phyloP scores from a whole-genome alignment of 306 rosid species.

The Prunus mongolica region DNA sequence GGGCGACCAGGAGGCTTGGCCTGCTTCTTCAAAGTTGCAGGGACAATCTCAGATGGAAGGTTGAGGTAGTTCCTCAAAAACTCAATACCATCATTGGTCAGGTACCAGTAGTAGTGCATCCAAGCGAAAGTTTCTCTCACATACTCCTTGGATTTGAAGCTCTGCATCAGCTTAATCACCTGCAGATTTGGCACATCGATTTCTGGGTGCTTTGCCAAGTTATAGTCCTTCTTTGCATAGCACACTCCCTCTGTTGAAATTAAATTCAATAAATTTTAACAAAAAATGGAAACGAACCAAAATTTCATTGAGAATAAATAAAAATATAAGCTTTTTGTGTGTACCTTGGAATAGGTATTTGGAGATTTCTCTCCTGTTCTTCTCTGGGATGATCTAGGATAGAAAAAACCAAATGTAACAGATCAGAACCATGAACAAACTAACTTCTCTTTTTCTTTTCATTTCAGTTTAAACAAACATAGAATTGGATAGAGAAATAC shows the following conservation, averaged over 20 bases:
- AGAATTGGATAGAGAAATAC: not conserved
- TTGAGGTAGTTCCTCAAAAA: constrained; percentile 77
- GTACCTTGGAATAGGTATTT: constrained; percentile 60
- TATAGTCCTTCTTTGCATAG: constrained; percentile 66
- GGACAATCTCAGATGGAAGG: constrained; percentile 91
- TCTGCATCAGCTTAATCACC: constrained; percentile 97
- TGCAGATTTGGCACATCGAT: constrained; percentile 91
- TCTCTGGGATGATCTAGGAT: constrained; percentile 47
- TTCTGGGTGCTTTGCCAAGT: constrained; percentile 79
- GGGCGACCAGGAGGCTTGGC: constrained; percentile 73
- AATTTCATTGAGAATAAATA: too few species aligned
- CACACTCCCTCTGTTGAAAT: constrained; percentile 46
- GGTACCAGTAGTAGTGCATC: constrained; percentile 95
- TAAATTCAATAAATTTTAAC: not conserved
- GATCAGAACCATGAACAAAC: not conserved
- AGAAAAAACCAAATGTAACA: not conserved
- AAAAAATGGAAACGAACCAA: not conserved
- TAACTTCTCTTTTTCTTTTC: not conserved
- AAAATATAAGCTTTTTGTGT: too few species aligned
- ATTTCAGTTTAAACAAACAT: not conserved
- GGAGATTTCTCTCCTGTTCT: constrained; percentile 52
- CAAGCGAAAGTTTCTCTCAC: constrained; percentile 94
- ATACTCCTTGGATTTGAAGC: constrained; percentile 86
- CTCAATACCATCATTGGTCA: constrained; percentile 92
- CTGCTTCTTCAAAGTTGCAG: constrained; percentile 81